Evolutionary conservation across 257 asterid species (phyloP).

Genomic region (Solanum lycopersicoides): DNA sequence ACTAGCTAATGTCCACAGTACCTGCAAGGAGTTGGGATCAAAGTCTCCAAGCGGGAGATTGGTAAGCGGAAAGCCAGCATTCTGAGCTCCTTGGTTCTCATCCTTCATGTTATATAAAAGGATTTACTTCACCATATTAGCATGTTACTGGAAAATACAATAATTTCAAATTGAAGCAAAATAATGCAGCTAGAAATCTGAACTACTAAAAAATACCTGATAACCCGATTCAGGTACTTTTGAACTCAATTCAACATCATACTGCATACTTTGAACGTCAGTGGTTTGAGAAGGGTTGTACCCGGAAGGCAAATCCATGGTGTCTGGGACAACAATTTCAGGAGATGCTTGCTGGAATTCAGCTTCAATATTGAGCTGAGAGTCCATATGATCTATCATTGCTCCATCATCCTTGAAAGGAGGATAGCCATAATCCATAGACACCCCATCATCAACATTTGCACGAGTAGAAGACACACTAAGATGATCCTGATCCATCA

Average conservation of each 20-base stretch:
- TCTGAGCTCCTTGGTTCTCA: conserved; percentile 44
- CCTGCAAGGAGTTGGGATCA: conserved; percentile 74
- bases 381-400: conserved; percentile 10
- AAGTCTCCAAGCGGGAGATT: conserved; percentile 47
- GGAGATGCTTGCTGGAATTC: conserved; percentile 32
- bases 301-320: conserved; percentile 42
- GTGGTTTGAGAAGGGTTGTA: conserved; percentile 35
- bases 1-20: conserved; percentile 3
- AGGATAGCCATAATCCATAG: conserved; percentile 35
- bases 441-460: conserved; percentile 20
- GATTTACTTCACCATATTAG: neutral
- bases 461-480: conserved; percentile 35
- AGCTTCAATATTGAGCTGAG: conserved; percentile 22
- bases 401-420: conserved; percentile 22
- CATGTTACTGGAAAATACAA: neutral
- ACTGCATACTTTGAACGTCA: conserved; percentile 33
- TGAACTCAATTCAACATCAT: conserved; percentile 26
- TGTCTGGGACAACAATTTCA: conserved; percentile 21
- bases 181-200: neutral
- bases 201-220: conserved; percentile 32
- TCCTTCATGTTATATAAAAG: conserved; percentile 21
- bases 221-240: conserved; percentile 31
- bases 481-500: conserved; percentile 90
- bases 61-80: conserved; percentile 32
- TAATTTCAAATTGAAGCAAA: neutral